A percentile compares a stretch with the other conserved stretches of the same genome.
These are phyloP conservation scores for Tylopilus balloui DNA, from an alignment of 768 basidiomycete genomes.

Conservation along the genomic window DNA sequence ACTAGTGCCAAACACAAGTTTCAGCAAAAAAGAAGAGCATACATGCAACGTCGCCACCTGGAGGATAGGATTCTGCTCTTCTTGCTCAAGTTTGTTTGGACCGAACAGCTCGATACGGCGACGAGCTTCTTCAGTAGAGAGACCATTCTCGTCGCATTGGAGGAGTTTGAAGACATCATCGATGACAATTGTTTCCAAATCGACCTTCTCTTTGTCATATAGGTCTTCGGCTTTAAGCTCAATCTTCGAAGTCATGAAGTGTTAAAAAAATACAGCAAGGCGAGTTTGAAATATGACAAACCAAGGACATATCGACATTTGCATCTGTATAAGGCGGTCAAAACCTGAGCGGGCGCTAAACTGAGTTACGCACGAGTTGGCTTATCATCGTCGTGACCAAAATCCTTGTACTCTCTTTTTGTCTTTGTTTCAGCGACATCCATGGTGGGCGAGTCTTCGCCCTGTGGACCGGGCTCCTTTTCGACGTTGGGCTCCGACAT, in stretches of 20 bases:
- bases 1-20: slow-evolving; percentile 38
- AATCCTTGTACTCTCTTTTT: slow-evolving; percentile 87
- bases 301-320: slow-evolving; percentile 81
- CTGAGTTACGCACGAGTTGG: slow-evolving; percentile 52
- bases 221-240: slow-evolving; percentile 90
- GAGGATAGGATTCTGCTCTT: slow-evolving; percentile 88
- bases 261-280: background rate
- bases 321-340: slow-evolving; percentile 50
- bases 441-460: slow-evolving; percentile 39
- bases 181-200: slow-evolving; percentile 93
- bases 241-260: slow-evolving; percentile 40
- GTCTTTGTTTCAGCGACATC: slow-evolving; percentile 37
- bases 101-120: slow-evolving; percentile 92
- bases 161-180: slow-evolving; percentile 96
- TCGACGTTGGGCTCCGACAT: slow-evolving; percentile 44
- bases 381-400: slow-evolving; percentile 66
- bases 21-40: background rate
- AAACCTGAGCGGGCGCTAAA: background rate
- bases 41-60: slow-evolving; percentile 47
- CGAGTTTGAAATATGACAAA: slow-evolving; percentile 29
- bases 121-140: slow-evolving; percentile 64
- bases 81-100: slow-evolving; percentile 89
- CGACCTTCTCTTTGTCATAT: slow-evolving; percentile 99
- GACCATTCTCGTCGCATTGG: slow-evolving; percentile 83
- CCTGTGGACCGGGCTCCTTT: slow-evolving; percentile 64